These are phyloP conservation scores for Phialophora macrospora DNA, from an alignment of 2,329 filamentous ascomycete genomes.

Conservation along the genomic window DNA sequence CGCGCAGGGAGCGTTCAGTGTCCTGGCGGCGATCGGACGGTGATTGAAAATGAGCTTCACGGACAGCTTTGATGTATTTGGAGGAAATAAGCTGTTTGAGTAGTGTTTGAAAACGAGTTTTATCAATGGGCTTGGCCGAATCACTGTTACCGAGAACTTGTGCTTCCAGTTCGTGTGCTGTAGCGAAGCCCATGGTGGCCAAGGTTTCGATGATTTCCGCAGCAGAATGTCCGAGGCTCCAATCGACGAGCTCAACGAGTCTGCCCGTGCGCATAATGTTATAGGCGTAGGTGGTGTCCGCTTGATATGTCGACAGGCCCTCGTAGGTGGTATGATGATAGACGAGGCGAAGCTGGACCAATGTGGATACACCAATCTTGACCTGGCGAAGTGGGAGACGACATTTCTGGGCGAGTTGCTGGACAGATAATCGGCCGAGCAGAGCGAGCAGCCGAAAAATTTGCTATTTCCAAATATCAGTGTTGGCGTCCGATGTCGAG, in stretches of 20 bases:
- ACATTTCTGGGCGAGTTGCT: slow-evolving; percentile 72
- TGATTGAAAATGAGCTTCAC: slow-evolving; percentile 54
- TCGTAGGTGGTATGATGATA: slow-evolving; percentile 72
- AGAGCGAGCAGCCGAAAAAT: slow-evolving; percentile 80
- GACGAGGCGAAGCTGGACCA: slow-evolving; percentile 86
- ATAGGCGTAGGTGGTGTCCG: slow-evolving; percentile 80
- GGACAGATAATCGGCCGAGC: slow-evolving; percentile 75
- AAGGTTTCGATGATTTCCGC: slow-evolving; percentile 75
- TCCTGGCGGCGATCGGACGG: slow-evolving; percentile 62
- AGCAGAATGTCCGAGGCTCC: slow-evolving; percentile 74
- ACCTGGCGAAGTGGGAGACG: slow-evolving; percentile 75
- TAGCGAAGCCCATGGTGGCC: slow-evolving; percentile 76
- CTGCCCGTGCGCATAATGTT: slow-evolving; percentile 80
- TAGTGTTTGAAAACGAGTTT: slow-evolving; percentile 15
- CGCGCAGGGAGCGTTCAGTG: slow-evolving; percentile 65
- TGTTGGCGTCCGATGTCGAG: background rate
- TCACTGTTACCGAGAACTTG: slow-evolving; percentile 17
- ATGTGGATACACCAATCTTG: slow-evolving; percentile 78
- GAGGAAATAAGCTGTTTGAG: slow-evolving; percentile 25
- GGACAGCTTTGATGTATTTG: slow-evolving; percentile 37
- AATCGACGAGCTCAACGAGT: slow-evolving; percentile 75
- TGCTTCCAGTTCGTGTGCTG: slow-evolving; percentile 52
- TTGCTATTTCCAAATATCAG: slow-evolving; percentile 60
- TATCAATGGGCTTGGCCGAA: slow-evolving; percentile 2
- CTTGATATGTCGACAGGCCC: slow-evolving; percentile 76